phyloP scores from a whole-genome alignment of 2,329 filamentous ascomycete species.

The Cucurbitaria berberidis region DNA sequence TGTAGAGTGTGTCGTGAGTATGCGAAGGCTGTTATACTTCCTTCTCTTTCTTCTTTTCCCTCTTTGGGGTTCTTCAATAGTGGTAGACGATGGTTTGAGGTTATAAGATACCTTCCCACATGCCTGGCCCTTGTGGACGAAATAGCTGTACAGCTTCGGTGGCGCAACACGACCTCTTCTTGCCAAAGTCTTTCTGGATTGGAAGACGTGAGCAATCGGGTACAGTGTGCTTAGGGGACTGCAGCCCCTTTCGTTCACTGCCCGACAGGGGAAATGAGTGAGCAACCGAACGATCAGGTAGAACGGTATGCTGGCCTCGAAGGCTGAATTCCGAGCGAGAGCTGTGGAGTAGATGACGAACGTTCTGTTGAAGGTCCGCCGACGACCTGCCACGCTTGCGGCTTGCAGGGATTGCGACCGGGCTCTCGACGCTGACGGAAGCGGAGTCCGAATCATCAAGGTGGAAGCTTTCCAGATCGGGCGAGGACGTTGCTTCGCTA shows the following conservation, averaged over 20 bases:
- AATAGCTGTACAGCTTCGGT: constrained; percentile 62
- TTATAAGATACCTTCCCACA: constrained; percentile 69
- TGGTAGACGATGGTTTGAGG: constrained; percentile 8
- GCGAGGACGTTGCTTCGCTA: constrained; percentile 48
- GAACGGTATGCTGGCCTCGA: constrained; percentile 38
- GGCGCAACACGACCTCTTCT: constrained; percentile 72
- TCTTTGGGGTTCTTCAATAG: constrained; percentile 22
- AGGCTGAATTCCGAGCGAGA: constrained; percentile 50
- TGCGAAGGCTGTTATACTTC: constrained; percentile 15
- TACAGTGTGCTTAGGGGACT: constrained; percentile 47
- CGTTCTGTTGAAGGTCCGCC: constrained; percentile 69
- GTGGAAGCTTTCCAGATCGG: constrained; percentile 57
- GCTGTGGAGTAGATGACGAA: constrained; percentile 64
- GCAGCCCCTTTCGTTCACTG: constrained; percentile 46
- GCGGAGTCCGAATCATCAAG: constrained; percentile 51
- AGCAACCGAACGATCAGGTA: constrained; percentile 46
- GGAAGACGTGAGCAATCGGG: constrained; percentile 51
- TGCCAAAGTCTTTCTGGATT: constrained; percentile 56
- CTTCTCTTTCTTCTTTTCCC: constrained; percentile 24
- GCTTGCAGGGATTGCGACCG: constrained; percentile 32
- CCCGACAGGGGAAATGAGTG: constrained; percentile 40
- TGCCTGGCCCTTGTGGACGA: constrained; percentile 64
- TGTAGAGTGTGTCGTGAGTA: constrained; percentile 15
- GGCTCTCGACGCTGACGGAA: constrained; percentile 36
- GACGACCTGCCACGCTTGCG: constrained; percentile 69